Evolutionary conservation across 1,284 basidiomycete species (phyloP).

Genomic region (Rhodotorula sp.): DNA sequence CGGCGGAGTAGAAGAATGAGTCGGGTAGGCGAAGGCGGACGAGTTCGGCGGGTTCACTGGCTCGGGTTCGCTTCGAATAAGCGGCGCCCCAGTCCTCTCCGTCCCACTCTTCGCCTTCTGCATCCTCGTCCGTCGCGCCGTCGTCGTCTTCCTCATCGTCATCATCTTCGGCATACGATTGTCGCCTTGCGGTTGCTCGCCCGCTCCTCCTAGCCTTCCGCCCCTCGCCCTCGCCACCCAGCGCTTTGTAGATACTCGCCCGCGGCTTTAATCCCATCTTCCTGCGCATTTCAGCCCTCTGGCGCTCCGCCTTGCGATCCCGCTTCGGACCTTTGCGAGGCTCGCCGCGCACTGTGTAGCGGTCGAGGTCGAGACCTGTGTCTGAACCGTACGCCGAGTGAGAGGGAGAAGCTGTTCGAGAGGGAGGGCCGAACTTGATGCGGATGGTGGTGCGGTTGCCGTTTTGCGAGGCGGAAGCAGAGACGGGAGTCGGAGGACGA

Average conservation of each 20-base stretch:
- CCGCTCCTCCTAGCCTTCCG: background rate
- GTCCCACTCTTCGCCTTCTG: conserved; percentile 1
- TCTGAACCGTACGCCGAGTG: background rate
- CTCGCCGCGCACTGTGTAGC: conserved; percentile 10
- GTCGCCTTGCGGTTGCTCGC: background rate
- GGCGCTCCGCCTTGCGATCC: conserved; percentile 23
- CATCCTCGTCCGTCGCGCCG: background rate
- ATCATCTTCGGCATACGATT: conserved; percentile 3
- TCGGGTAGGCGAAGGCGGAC: conserved; percentile 19
- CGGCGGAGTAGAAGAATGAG: conserved; percentile 32
- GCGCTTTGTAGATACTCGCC: conserved; percentile 11
- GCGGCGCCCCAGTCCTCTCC: background rate
- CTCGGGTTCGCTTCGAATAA: background rate
- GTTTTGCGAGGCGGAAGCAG: conserved; percentile 10
- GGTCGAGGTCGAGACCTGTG: background rate
- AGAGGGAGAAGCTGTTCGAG: background rate
- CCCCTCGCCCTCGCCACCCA: background rate
- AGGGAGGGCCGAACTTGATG: conserved; percentile 25
- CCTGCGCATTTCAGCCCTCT: conserved; percentile 15
- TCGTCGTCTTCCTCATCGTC: conserved; percentile 5
- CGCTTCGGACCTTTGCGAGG: conserved; percentile 23
- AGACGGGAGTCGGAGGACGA: conserved; percentile 24
- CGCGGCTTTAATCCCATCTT: conserved; percentile 15
- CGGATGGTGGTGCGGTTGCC: conserved; percentile 21
- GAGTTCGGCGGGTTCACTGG: background rate